Evolutionary conservation across 2,329 filamentous ascomycete genomes (phyloP).

Genomic region (Aspergillus uvarum): DNA sequence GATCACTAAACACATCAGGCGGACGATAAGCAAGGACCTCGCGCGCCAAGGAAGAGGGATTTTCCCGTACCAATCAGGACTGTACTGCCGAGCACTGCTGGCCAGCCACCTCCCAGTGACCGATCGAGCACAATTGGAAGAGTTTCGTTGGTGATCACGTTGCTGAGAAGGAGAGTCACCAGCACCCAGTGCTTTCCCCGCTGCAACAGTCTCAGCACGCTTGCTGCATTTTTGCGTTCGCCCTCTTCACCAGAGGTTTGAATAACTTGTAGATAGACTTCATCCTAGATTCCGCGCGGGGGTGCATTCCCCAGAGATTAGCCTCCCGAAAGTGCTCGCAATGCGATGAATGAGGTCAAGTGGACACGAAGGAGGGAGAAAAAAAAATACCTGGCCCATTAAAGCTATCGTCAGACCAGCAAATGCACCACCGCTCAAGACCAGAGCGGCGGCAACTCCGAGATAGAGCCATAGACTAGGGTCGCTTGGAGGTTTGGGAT

Average conservation of each 20-base stretch:
- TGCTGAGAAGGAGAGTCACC: constrained; percentile 88
- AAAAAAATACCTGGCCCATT: constrained; percentile 59
- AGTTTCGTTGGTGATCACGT: constrained; percentile 97
- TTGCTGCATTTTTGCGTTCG: constrained; percentile 82
- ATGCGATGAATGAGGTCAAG: constrained; percentile 2
- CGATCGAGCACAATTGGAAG: constrained; percentile 92
- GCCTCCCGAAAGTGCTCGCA: background rate
- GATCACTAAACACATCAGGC: constrained; percentile 64
- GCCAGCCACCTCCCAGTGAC: constrained; percentile 89
- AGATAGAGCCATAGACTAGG: constrained; percentile 78
- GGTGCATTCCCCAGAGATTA: background rate
- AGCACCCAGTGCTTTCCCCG: constrained; percentile 97
- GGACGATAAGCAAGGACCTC: constrained; percentile 3
- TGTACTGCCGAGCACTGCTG: constrained; percentile 89
- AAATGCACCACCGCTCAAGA: constrained; percentile 87
- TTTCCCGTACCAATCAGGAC: constrained; percentile 76
- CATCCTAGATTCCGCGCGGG: constrained; percentile 60
- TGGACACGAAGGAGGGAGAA: background rate
- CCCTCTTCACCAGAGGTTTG: constrained; percentile 77
- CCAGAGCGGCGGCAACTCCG: constrained; percentile 73
- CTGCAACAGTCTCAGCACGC: constrained; percentile 75
- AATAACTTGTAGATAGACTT: constrained; percentile 95
- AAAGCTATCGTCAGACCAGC: constrained; percentile 75
- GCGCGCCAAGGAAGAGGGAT: background rate
- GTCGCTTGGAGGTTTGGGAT: constrained; percentile 56